Percentiles rank a stretch among this genome's conserved stretches.
Evolutionary conservation across 441 rosid species (phyloP).

Genomic region (Populus hybrid): DNA sequence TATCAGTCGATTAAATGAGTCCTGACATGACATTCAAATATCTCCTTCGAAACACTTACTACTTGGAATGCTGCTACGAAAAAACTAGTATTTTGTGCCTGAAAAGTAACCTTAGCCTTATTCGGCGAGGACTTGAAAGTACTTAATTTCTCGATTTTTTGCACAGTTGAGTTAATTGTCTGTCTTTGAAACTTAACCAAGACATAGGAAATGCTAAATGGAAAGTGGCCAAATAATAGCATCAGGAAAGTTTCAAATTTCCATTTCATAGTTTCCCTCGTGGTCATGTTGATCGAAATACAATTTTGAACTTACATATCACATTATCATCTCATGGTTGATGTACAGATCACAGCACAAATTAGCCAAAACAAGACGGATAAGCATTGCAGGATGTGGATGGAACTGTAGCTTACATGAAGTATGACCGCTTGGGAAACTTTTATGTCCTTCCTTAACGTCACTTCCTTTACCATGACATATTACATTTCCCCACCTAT

Average conservation of each 20-base stretch:
- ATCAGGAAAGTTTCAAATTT: no score
- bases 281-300: neutral
- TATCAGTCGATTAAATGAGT: neutral
- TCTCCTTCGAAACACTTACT: neutral
- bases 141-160: neutral
- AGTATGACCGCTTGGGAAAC: conserved; percentile 91
- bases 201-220: no score
- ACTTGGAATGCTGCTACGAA: neutral
- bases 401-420: conserved; percentile 50
- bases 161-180: no score
- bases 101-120: neutral
- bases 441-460: conserved; percentile 79
- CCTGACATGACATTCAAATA: neutral
- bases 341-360: neutral
- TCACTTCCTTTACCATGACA: conserved; percentile 62
- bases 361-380: neutral
- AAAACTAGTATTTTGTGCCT: neutral
- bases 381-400: neutral
- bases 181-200: no score
- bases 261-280: neutral
- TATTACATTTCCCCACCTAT: conserved; percentile 54
- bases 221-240: no score
- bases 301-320: neutral
- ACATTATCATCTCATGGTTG: neutral
- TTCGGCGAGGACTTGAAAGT: no score